Conservation (phyloP, 2,329 filamentous ascomycete genomes). For the Macrophomina pseudophaseolina region DNA sequence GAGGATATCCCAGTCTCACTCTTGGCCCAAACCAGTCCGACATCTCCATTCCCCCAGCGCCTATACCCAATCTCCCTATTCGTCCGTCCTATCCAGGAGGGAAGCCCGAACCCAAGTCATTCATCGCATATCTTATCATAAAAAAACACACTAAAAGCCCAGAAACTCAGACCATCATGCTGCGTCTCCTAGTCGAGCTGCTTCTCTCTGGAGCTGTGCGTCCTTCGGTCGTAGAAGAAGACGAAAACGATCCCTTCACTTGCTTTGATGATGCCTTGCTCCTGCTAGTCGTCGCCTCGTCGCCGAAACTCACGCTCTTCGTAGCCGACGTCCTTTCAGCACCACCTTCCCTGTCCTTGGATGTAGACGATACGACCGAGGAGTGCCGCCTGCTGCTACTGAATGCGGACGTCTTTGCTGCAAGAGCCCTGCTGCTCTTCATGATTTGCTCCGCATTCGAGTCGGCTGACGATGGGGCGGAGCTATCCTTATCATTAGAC, state of each 20-base stretch:
- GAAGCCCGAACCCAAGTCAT: neutral
- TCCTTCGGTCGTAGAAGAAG: constrained; percentile 32
- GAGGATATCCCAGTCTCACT: neutral
- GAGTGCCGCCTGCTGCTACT: constrained; percentile 39
- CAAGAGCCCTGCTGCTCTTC: constrained; percentile 39
- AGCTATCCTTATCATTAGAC: constrained; percentile 27
- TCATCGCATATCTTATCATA: neutral
- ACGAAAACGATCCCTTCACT: neutral
- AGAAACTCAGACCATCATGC: constrained; percentile 46
- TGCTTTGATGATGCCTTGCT: neutral
- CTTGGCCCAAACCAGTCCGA: neutral
- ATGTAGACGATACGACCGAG: constrained; percentile 32
- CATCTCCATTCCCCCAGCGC: neutral
- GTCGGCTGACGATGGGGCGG: constrained; percentile 26
- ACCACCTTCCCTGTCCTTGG: constrained; percentile 29
- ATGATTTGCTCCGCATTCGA: constrained; percentile 28
- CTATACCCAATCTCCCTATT: neutral
- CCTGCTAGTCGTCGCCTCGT: neutral
- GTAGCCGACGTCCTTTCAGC: constrained; percentile 15
- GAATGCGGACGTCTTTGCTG: constrained; percentile 30
- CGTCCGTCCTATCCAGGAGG: neutral
- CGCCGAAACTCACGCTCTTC: neutral
- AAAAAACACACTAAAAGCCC: neutral
- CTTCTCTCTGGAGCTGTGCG: constrained; percentile 31
- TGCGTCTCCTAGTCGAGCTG: constrained; percentile 47